Evolutionary conservation across 495 filamentous ascomycete species (phyloP), one percentile per base, ranked within the genome.

Genomic region (Pyrenula aspistea): DNA sequence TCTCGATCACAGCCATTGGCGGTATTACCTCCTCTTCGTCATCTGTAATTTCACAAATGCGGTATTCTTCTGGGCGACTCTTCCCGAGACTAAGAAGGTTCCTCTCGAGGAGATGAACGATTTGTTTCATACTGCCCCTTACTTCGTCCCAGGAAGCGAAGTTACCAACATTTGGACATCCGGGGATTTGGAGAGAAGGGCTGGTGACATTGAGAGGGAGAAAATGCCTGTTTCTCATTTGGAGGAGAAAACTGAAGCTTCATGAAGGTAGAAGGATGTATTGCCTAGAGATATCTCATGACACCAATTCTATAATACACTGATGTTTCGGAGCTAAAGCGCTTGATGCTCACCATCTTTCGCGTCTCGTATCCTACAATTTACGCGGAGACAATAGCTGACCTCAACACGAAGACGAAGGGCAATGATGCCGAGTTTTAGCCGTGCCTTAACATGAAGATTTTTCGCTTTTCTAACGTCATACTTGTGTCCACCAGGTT

Each of bases 71-170:
- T 86, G 78, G 73, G 66, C 77, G 2, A 56, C 85, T 31, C 69
- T 85, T 36, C 83, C 83, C 0, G 83, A 87, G 71, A 86, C 84
- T 0, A 77, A 75, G 60, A 80, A 78, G 65, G 69, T 83, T 53
- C 83, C 84, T 2, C 74, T 87, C 10, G 82, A 86, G 60, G 82
- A 85, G 65, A 87, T 87, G 84, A 83, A 84, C 60, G 76, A 78
- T 42, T 72, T 89, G 55, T 88, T 87, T 71, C 78, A 78, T 19
- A 77, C 86, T 67, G 82, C 84, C 10, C 83, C 85, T 10, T 79
- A 77, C 71, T 78, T 89, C 60, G 80, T 87, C 2, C 75, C 80
- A 1, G 73, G 75, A 2, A 73, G 31, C 31, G 31, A 42, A 42
- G 31, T 66, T 53, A 68, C 67, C 56, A 65, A 67, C 52, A 56